Evolutionary conservation across 2,329 filamentous ascomycete genomes (phyloP).

Genomic region (Aspergillus fumigatus): DNA sequence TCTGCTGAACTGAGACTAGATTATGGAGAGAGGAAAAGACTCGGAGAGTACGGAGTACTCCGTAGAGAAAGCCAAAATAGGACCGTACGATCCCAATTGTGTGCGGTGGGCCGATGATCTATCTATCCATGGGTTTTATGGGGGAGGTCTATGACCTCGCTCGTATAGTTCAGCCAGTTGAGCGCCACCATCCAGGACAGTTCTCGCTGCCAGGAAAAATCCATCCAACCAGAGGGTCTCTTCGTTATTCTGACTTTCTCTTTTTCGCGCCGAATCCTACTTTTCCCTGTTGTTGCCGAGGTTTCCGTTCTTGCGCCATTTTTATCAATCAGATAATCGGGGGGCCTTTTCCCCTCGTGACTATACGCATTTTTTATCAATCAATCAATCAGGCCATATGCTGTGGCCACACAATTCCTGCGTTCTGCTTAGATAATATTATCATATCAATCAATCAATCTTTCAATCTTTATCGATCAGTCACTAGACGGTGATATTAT

Average conservation of each 20-base stretch:
- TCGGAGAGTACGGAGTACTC: no score
- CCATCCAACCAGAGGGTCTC: neutral
- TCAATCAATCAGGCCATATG: neutral
- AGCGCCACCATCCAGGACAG: neutral
- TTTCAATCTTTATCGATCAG: slow-evolving; percentile 1
- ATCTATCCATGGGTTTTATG: neutral
- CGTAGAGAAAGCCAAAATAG: no score
- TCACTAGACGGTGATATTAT: neutral
- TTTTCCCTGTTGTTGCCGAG: neutral
- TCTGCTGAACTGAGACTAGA: no score
- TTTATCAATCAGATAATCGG: neutral
- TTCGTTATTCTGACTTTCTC: neutral
- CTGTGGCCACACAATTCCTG: no score
- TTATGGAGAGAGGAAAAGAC: neutral
- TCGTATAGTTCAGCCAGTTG: neutral
- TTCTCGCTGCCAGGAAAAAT: neutral
- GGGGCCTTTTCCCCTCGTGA: neutral
- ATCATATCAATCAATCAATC: neutral
- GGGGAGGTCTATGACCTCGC: neutral
- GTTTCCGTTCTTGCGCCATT: neutral
- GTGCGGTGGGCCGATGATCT: neutral
- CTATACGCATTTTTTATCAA: neutral
- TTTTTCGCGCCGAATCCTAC: neutral
- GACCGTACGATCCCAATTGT: no score
- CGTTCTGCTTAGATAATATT: neutral